phyloP scores from a whole-genome alignment of 345 rosid genomes.

The Melaleuca alternifolia region DNA sequence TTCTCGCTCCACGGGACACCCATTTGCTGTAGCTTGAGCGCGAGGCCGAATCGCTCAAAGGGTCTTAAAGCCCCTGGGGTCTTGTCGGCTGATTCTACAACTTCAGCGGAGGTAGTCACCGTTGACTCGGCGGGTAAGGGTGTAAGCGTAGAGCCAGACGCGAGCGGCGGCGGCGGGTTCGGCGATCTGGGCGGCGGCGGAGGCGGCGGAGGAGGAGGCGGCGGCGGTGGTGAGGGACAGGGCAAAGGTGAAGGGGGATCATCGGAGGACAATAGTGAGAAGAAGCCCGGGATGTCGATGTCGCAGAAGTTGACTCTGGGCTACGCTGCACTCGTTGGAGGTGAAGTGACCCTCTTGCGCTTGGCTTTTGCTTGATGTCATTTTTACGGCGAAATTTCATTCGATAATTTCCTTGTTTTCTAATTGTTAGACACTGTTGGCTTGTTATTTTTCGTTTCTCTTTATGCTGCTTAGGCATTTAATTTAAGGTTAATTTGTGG shows the following conservation, averaged over 20 bases:
- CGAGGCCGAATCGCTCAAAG: background rate
- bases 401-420: background rate
- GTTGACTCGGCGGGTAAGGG: slow-evolving; percentile 11
- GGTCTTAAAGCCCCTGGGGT: background rate
- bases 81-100: background rate
- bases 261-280: slow-evolving; percentile 17
- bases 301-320: slow-evolving; percentile 2
- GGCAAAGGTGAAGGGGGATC: slow-evolving; percentile 20
- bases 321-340: background rate
- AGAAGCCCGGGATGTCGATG: slow-evolving; percentile 63
- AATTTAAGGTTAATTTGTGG: background rate
- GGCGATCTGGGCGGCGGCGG: background rate
- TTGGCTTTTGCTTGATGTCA: background rate
- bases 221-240: background rate
- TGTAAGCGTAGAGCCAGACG: slow-evolving; percentile 10
- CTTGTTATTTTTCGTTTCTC: background rate
- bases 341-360: background rate
- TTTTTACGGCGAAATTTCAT: background rate
- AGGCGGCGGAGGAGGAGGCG: slow-evolving; percentile 4
- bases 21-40: background rate
- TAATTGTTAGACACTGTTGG: background rate
- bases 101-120: background rate
- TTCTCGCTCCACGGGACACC: background rate
- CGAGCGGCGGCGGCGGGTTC: slow-evolving; percentile 2
- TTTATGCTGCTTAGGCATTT: background rate